A percentile compares a stretch with the other conserved stretches of the same genome.
These are phyloP conservation scores for Hypoxylon sp. DNA, from an alignment of 2,329 filamentous ascomycete genomes.

Conservation along the genomic window DNA sequence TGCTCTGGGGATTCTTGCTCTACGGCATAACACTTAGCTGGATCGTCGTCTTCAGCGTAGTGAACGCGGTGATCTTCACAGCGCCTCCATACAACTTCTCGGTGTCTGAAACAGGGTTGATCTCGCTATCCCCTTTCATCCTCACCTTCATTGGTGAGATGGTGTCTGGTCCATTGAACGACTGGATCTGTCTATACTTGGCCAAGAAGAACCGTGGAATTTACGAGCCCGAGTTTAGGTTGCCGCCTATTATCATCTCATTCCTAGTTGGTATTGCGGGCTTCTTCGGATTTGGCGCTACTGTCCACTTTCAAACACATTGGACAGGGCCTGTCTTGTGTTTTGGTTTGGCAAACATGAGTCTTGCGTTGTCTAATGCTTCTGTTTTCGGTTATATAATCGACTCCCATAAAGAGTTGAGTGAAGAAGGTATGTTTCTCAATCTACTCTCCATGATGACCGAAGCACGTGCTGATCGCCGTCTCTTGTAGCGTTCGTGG, in stretches of 20 bases:
- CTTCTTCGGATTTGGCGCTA: conserved; percentile 65
- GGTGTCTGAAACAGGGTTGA: conserved; percentile 64
- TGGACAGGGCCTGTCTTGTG: conserved; percentile 65
- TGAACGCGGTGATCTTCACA: conserved; percentile 66
- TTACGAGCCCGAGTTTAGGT: conserved; percentile 69
- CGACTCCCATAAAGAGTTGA: conserved; percentile 63
- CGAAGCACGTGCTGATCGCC: conserved; percentile 5
- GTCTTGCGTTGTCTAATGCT: conserved; percentile 62
- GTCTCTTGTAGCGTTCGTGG: conserved; percentile 60
- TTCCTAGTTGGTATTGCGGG: conserved; percentile 60
- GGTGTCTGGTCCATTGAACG: conserved; percentile 63
- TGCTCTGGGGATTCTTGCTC: conserved; percentile 65
- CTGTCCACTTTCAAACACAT: conserved; percentile 62
- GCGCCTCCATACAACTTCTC: conserved; percentile 67
- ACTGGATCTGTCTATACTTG: conserved; percentile 61
- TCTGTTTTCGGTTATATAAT: conserved; percentile 67
- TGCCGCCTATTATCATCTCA: conserved; percentile 59
- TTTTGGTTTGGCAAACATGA: conserved; percentile 66
- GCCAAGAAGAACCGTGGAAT: conserved; percentile 66
- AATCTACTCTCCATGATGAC: not conserved
- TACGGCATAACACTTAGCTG: conserved; percentile 62
- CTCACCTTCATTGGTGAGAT: conserved; percentile 63
- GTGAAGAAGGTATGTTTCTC: conserved; percentile 58
- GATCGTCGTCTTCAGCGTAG: conserved; percentile 63
- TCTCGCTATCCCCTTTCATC: conserved; percentile 66